Evolutionary conservation across 2,329 filamentous ascomycete species (phyloP), one percentile per base, ranked within the genome.

Genomic region (Lachnellula cervina): DNA sequence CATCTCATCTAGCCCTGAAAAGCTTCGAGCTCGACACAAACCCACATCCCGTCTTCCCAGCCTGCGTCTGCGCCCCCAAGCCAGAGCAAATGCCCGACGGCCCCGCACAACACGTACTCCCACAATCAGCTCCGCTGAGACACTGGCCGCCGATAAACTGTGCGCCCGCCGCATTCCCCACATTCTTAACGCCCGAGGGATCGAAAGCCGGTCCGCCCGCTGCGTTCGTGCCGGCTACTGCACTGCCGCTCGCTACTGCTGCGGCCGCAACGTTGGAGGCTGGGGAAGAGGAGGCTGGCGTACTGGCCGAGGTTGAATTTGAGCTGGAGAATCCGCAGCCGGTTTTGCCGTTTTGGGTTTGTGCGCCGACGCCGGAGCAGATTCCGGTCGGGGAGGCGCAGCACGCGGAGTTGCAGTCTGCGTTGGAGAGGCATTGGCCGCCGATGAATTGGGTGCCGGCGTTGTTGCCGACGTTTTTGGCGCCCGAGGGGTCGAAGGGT

Each of bases 331-430:
- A 72, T 2, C 69, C 70, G 58, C 70, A 72, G 4, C 70, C 70
- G 2, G 68, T 69, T 56, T 72, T 72, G 19, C 70, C 70, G 14
- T 63, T 64, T 49, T 69, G 66, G 23, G 57, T 64, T 16, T 68
- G 63, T 0, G 69, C 70, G 2, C 66, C 71, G 1, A 63, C 46
- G 9, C 69, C 70, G 7, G 70, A 71, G 59, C 71, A 73, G 32
- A 70, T 68, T 4, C 62, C 62, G 2, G 60, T 54, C 7, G 62
- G 62, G 2, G 55, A 56, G 34, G 62, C 62, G 51, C 62, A 63
- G 48, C 62, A 64, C 9, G 48, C 52, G 34, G 54, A 58, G 7
- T 25, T 59, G 45, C 62, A 64, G 37, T 64, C 62, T 0, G 59
- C 61, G n/a, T 37, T 51, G n/a, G 44, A 54, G 7, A 64, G 50